These are phyloP conservation scores for Krasilnikovozyma curviuscula DNA, from an alignment of 768 basidiomycete genomes.

Conservation along the genomic window DNA sequence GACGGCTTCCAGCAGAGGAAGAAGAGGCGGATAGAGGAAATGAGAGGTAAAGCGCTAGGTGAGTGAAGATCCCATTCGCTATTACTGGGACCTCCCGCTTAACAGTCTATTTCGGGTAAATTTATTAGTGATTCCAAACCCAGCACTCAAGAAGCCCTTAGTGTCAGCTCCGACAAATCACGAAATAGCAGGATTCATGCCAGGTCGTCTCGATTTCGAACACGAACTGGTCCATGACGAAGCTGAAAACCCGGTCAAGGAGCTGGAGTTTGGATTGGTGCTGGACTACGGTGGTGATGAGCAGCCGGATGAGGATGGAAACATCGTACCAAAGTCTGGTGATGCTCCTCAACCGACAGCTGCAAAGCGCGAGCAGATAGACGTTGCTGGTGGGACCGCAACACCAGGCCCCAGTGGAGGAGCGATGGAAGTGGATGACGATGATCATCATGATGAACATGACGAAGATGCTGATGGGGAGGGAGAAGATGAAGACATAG, in stretches of 20 bases:
- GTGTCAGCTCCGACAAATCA: conserved; percentile 74
- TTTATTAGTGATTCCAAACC: conserved; percentile 17
- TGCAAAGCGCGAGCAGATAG: conserved; percentile 32
- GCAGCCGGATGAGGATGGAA: conserved; percentile 23
- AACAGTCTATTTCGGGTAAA: conserved; percentile 18
- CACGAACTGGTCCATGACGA: conserved; percentile 84
- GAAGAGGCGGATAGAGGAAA: conserved; percentile 63
- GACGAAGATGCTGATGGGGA: neutral
- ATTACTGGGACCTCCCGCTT: conserved; percentile 5
- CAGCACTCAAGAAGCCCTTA: conserved; percentile 44
- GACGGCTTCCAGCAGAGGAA: conserved; percentile 76
- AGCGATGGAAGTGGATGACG: conserved; percentile 11
- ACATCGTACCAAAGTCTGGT: too few relatives aligned
- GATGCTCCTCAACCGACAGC: conserved; percentile 26
- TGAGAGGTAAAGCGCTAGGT: conserved; percentile 33
- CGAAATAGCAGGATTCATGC: conserved; percentile 80
- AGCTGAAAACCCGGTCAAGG: conserved; percentile 84
- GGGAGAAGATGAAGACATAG: neutral
- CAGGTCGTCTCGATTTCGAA: conserved; percentile 94
- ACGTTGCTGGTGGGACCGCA: conserved; percentile 55
- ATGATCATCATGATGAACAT: neutral
- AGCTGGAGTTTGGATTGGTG: conserved; percentile 86
- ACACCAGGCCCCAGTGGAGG: conserved; percentile 20
- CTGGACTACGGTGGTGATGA: conserved; percentile 65
- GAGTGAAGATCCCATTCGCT: conserved; percentile 1